Conservation (phyloP, 2,329 filamentous ascomycete genomes). For the Byssoonygena ceratinophila region DNA sequence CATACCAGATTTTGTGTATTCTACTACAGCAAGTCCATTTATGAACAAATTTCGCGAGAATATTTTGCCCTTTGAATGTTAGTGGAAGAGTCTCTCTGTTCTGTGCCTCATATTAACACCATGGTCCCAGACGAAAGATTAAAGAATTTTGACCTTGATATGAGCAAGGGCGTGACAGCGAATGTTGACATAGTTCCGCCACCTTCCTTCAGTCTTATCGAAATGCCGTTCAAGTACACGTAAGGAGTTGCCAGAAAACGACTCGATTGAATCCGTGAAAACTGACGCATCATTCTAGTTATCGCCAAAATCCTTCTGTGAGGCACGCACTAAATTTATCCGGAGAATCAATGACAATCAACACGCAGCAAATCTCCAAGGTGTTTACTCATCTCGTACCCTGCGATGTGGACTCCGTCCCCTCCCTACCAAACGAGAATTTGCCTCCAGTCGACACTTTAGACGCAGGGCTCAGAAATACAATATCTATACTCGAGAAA, state of each 20-base stretch:
- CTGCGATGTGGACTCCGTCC: constrained; percentile 52
- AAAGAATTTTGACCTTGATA: constrained; percentile 56
- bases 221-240: constrained; percentile 58
- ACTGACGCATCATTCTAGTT: constrained; percentile 44
- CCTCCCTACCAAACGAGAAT: constrained; percentile 49
- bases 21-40: constrained; percentile 57
- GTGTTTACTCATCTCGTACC: constrained; percentile 49
- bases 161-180: constrained; percentile 48
- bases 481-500: constrained; percentile 53
- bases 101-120: background rate
- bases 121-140: constrained; percentile 43
- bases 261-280: constrained; percentile 22
- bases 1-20: constrained; percentile 78
- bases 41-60: constrained; percentile 60
- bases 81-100: constrained; percentile 17
- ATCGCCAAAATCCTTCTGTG: constrained; percentile 75
- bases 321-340: constrained; percentile 49
- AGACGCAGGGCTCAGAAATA: constrained; percentile 50
- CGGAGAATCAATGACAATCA: constrained; percentile 51
- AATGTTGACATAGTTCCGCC: constrained; percentile 67
- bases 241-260: constrained; percentile 22
- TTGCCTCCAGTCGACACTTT: constrained; percentile 42
- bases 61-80: constrained; percentile 61
- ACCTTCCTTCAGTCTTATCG: constrained; percentile 63
- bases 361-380: constrained; percentile 47